phyloP scores from a whole-genome alignment of 2,329 filamentous ascomycete genomes.

The Penicillium paneum region DNA sequence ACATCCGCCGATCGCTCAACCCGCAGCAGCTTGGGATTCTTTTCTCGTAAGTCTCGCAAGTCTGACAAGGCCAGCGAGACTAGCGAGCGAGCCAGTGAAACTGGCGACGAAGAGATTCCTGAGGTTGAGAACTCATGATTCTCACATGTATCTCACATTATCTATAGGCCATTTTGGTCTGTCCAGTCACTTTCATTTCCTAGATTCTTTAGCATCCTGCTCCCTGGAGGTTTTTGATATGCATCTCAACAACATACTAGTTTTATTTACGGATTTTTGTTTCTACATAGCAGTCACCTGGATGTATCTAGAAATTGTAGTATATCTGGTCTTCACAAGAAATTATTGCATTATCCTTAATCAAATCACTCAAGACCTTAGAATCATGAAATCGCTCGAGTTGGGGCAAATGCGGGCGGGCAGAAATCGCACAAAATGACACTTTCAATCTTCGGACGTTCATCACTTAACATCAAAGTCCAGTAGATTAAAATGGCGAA shows the following conservation, averaged over 20 bases:
- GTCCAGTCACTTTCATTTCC: slow-evolving; percentile 13
- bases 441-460: slow-evolving; percentile 5
- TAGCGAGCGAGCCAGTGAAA: slow-evolving; percentile 44
- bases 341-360: not conserved
- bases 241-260: slow-evolving; percentile 8
- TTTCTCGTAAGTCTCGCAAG: slow-evolving; percentile 48
- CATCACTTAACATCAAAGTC: slow-evolving; percentile 4
- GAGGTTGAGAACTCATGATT: slow-evolving; percentile 25
- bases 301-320: not conserved
- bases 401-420: slow-evolving; percentile 12
- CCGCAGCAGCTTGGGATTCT: slow-evolving; percentile 47
- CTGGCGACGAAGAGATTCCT: slow-evolving; percentile 42
- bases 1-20: slow-evolving; percentile 44
- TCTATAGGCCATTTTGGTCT: not conserved
- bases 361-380: not conserved
- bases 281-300: not conserved
- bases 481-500: slow-evolving; percentile 33
- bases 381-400: not conserved
- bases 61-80: slow-evolving; percentile 44
- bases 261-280: not conserved
- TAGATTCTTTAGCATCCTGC: slow-evolving; percentile 11
- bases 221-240: slow-evolving; percentile 11
- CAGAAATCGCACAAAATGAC: slow-evolving; percentile 21
- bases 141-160: not conserved
- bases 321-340: not conserved